Percentiles rank a stretch among this genome's conserved stretches.
Evolutionary conservation across 2,329 filamentous ascomycete genomes (phyloP).

Genomic region (Lecanicillium sp.): DNA sequence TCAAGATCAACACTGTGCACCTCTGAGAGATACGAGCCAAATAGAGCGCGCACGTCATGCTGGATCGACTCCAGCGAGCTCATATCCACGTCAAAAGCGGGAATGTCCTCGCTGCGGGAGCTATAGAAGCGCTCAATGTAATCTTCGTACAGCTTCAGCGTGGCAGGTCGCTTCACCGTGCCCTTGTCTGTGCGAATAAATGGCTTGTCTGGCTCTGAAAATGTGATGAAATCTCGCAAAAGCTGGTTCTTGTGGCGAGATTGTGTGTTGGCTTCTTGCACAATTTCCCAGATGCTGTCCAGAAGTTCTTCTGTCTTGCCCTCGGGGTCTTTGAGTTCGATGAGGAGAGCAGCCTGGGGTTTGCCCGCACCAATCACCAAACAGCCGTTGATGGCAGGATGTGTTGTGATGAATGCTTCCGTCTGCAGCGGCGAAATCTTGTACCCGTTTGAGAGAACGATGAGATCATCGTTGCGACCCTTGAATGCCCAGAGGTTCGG

Average conservation of each 20-base stretch:
- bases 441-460: conserved; percentile 27
- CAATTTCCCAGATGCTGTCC: conserved; percentile 37
- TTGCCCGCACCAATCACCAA: conserved; percentile 23
- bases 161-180: conserved; percentile 35
- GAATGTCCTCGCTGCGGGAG: conserved; percentile 16
- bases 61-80: conserved; percentile 21
- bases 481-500: conserved; percentile 25
- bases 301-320: conserved; percentile 24
- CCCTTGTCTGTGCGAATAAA: conserved; percentile 41
- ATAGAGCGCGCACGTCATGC: conserved; percentile 16
- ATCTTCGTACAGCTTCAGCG: conserved; percentile 32
- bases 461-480: conserved; percentile 25
- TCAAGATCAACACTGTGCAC: conserved; percentile 17
- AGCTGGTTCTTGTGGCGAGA: conserved; percentile 37
- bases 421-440: conserved; percentile 27
- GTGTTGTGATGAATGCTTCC: conserved; percentile 22
- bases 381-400: conserved; percentile 23
- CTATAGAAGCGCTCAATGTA: conserved; percentile 43
- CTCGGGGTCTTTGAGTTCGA: conserved; percentile 22
- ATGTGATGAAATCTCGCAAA: conserved; percentile 33
- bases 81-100: conserved; percentile 18
- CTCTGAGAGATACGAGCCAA: conserved; percentile 18
- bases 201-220: conserved; percentile 35
- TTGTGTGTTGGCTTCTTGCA: conserved; percentile 37
- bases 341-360: conserved; percentile 23